These are phyloP conservation scores for Salix arbutifolia DNA, from an alignment of 345 rosid species.

Conservation along the genomic window DNA sequence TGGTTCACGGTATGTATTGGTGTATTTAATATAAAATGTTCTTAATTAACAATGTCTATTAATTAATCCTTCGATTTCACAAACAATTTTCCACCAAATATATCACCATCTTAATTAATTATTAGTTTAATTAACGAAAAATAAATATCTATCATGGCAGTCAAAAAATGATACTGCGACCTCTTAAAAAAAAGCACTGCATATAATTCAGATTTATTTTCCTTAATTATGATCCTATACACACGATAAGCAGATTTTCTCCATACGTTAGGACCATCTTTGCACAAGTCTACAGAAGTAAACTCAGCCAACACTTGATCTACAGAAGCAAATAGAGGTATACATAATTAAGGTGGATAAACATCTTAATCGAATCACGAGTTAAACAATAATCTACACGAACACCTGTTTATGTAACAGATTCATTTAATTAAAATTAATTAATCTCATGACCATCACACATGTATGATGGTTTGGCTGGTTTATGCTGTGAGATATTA, in stretches of 20 bases:
- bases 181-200: no score
- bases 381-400: not conserved
- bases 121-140: no score
- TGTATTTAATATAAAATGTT: no score
- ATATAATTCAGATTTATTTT: not conserved
- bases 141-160: not conserved
- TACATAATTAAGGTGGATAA: not conserved
- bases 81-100: not conserved
- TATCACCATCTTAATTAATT: not conserved
- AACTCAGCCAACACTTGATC: not conserved
- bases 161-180: no score
- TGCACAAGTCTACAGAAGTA: constrained; percentile 8
- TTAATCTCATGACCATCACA: no score
- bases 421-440: no score
- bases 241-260: not conserved
- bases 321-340: no score
- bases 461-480: no score
- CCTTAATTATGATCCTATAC: not conserved
- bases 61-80: not conserved
- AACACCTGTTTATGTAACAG: not conserved
- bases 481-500: no score
- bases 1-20: no score
- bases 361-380: not conserved
- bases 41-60: no score
- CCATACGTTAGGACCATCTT: constrained; percentile 5